Base-by-base conservation (phyloP, 1,284 basidiomycete genomes). In the Sanghuangporus sanghuang region DNA sequence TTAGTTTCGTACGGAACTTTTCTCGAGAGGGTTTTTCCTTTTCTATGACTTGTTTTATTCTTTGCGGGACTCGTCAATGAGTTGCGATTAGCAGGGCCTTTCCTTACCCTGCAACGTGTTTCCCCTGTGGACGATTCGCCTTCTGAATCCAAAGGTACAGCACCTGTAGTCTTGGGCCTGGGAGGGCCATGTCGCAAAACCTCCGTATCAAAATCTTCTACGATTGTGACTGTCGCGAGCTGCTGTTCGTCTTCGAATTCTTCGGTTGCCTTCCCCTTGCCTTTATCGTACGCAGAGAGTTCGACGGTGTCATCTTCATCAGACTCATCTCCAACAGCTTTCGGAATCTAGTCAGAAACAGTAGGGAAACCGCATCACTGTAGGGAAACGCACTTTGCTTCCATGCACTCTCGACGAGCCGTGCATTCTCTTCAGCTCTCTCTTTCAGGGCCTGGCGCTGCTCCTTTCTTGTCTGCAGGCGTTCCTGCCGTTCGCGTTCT, bases 221-320 rank as follows among this genome's bases (percentile, higher is more conserved):
- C 85, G 49, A 93, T 83, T 6, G 90, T 92, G 52, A 93, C 91
- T 27, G 88, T 91, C 58, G 90, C 89, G n/a, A 90, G 78, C 59
- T 85, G 80, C 69, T 92, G 85, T 69, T 92, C 89, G 66, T 85
- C 85, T 70, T 89, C 86, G 67, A 84, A 92, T 60, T 79, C 73
- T 68, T 75, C 76, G 59, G 59, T 63, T 18, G 56, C 62, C 57
- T 59, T 56, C 14, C 36, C 57, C 36, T 54, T 54, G 12, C 53
- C 53, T 61, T 69, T 75, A 66, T 68, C 69, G 64, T 42, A 69
- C 66, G 69, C 66, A 14, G 74, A 68, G 23, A 70, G 68, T 16
- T 82, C 82, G 35, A 69, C 65, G 77, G 82, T 84, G 68, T 79
- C 80, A 2, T 77, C 75, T 1, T 78, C 77, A 5, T 76, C 76